Conservation (phyloP, 176 grass and related monocot species). For the Bromus sterilis region DNA sequence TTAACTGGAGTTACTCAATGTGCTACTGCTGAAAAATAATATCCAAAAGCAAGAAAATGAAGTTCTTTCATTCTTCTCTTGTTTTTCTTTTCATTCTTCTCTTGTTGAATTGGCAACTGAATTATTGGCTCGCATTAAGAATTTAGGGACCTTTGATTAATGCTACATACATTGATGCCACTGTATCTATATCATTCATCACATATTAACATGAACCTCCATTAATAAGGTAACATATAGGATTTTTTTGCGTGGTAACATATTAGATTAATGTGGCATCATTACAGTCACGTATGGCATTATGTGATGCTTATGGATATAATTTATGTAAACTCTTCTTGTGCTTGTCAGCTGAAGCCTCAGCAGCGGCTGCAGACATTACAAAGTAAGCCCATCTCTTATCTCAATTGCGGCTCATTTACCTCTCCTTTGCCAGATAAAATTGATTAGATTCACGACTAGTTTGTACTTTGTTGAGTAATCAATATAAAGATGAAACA, state of each 20-base stretch:
- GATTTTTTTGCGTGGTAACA: too few relatives aligned
- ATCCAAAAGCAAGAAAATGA: neutral
- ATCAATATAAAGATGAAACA: neutral
- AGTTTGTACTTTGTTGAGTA: neutral
- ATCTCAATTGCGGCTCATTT: constrained; percentile 11
- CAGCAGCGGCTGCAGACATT: constrained; percentile 68
- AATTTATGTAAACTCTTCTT: constrained; percentile 18
- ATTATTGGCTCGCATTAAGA: neutral
- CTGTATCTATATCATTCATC: neutral
- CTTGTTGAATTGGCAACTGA: neutral
- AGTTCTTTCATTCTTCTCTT: neutral
- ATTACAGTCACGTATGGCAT: neutral
- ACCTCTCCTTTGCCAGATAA: constrained; percentile 9
- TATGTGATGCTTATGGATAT: constrained; percentile 25
- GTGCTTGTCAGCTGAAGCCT: constrained; percentile 40
- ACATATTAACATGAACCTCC: neutral
- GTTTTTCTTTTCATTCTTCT: neutral
- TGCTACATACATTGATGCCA: constrained; percentile 19
- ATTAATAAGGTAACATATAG: neutral
- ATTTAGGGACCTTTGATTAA: neutral
- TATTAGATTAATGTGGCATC: neutral
- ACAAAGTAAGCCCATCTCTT: constrained; percentile 65
- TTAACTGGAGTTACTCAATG: neutral
- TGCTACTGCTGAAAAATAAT: neutral
- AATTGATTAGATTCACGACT: constrained; percentile 3